Evolutionary conservation across 1,139 yeast genomes (phyloP).

Genomic region (Groenewaldozyma auringiensis): DNA sequence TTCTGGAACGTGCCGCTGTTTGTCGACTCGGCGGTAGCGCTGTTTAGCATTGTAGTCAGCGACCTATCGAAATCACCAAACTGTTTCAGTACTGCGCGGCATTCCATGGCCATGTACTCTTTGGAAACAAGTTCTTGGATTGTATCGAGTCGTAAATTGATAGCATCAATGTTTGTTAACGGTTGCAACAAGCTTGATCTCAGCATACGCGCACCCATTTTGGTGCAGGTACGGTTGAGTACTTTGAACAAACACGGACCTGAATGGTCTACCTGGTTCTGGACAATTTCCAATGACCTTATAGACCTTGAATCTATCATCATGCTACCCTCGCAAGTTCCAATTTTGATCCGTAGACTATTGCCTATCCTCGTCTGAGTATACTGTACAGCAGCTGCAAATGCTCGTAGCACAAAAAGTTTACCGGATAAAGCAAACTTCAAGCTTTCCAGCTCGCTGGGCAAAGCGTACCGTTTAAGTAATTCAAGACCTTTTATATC

Average conservation of each 20-base stretch:
- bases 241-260: background rate
- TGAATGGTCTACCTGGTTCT: background rate
- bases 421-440: background rate
- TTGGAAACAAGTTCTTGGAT: background rate
- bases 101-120: constrained; percentile 2
- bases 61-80: constrained; percentile 4
- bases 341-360: background rate
- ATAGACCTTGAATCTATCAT: constrained; percentile 1
- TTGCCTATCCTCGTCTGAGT: background rate
- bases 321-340: constrained; percentile 2
- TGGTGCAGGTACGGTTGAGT: background rate
- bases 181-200: constrained; percentile 2
- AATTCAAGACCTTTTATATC: constrained; percentile 1
- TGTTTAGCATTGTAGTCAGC: background rate
- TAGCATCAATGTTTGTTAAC: constrained; percentile 1
- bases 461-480: background rate
- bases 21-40: background rate
- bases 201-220: constrained; percentile 1
- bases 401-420: background rate
- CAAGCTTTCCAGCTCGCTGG: background rate
- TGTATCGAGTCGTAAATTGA: constrained; percentile 1
- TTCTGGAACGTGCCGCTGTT: background rate
- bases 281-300: constrained; percentile 1
- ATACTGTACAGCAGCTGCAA: background rate
- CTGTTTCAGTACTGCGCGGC: background rate